A percentile compares a stretch with the other conserved stretches of the same genome.
Evolutionary conservation across 345 rosid species (phyloP).

Genomic region (Eucalyptus tenuipes): DNA sequence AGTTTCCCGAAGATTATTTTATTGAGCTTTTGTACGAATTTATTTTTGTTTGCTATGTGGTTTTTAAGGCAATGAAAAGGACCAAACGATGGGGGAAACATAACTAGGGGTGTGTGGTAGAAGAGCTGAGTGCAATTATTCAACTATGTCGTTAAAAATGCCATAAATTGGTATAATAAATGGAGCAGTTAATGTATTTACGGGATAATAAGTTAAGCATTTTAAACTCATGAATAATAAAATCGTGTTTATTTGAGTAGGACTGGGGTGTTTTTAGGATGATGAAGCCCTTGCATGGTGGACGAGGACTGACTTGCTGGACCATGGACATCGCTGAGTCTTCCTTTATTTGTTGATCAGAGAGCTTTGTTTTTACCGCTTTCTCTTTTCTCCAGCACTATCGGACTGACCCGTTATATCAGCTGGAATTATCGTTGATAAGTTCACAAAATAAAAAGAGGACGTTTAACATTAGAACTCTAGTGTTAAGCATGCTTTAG

Average conservation of each 20-base stretch:
- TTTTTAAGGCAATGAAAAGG: not conserved
- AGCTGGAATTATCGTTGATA: not conserved
- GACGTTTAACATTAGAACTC: too few relatives aligned
- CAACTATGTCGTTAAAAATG: fast-evolving
- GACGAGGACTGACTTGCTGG: not conserved
- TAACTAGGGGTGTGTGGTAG: not conserved
- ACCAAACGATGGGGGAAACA: not conserved
- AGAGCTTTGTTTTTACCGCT: too few relatives aligned
- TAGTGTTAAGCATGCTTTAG: too few relatives aligned
- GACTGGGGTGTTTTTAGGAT: not conserved
- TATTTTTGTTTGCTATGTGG: not conserved
- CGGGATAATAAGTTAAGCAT: not conserved
- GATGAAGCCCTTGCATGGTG: not conserved
- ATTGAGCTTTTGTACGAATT: not conserved
- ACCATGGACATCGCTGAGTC: not conserved
- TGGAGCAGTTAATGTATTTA: not conserved
- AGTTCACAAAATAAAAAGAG: not conserved
- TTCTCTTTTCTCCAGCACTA: too few relatives aligned
- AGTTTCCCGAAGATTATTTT: not conserved
- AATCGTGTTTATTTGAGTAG: not conserved
- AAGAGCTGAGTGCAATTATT: not conserved
- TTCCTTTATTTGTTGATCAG: not conserved
- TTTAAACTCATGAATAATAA: not conserved
- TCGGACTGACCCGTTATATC: too few relatives aligned
- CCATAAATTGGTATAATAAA: not conserved